Percentiles rank a stretch among this genome's conserved stretches.
phyloP scores from a whole-genome alignment of 306 rosid species.

The Coriaria nepalensis region DNA sequence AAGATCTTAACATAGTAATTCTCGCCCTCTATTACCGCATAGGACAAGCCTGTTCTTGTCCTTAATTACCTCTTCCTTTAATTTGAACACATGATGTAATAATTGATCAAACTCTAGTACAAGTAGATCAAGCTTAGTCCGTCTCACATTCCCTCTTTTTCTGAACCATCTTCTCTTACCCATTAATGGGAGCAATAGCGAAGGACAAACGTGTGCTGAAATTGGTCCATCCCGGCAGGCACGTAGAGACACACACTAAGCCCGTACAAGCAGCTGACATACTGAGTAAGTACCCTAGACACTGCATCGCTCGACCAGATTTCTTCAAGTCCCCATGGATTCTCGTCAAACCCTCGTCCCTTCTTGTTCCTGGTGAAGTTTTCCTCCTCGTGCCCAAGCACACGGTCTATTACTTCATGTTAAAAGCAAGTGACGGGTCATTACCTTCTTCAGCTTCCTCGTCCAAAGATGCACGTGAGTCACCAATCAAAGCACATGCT shows the following conservation, averaged over 20 bases:
- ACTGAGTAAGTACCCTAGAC: constrained; percentile 44
- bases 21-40: no score
- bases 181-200: no score
- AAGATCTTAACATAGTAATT: no score
- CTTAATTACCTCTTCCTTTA: no score
- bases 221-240: constrained; percentile 44
- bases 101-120: no score
- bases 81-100: no score
- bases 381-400: constrained; percentile 46
- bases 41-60: no score
- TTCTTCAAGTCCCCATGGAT: constrained; percentile 57
- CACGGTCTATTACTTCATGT: constrained; percentile 31
- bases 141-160: no score
- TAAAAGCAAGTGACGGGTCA: constrained; percentile 20
- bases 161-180: no score
- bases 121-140: no score
- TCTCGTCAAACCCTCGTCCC: constrained; percentile 47
- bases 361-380: constrained; percentile 43
- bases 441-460: neutral
- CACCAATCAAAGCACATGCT: constrained; percentile 2
- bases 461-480: neutral
- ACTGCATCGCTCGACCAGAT: constrained; percentile 52
- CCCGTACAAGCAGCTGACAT: constrained; percentile 50
- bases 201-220: constrained; percentile 33
- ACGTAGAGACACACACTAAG: constrained; percentile 27